Conservation (phyloP, 345 rosid genomes). For the Eucalyptus fibrosa region DNA sequence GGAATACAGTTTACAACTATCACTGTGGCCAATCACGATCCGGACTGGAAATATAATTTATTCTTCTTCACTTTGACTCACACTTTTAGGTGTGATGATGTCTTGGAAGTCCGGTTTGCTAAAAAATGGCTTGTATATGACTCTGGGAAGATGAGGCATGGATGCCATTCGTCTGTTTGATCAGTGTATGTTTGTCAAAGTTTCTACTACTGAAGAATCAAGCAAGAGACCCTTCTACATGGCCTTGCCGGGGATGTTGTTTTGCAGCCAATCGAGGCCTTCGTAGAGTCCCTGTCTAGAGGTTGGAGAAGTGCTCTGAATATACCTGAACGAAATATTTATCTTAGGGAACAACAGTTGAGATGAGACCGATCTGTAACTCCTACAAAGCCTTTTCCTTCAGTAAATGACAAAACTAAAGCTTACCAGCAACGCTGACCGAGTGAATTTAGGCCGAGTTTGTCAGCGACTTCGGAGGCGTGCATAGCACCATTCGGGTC, state of each 20-base stretch:
- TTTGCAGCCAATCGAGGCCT: slow-evolving; percentile 54
- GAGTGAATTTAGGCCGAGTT: slow-evolving; percentile 45
- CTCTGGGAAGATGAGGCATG: neutral
- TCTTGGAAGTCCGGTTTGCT: neutral
- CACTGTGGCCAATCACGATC: neutral
- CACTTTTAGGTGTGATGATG: neutral
- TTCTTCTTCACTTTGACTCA: neutral
- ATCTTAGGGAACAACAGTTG: neutral
- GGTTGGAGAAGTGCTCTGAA: slow-evolving; percentile 41
- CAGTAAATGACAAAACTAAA: neutral
- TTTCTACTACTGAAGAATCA: neutral
- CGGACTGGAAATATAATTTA: neutral
- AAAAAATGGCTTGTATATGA: neutral
- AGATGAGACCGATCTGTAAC: neutral
- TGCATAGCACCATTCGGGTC: slow-evolving; percentile 34
- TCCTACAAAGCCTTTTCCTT: neutral
- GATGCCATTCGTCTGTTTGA: neutral
- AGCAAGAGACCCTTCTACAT: neutral
- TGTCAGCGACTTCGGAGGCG: slow-evolving; percentile 32
- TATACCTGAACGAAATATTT: neutral
- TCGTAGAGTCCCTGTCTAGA: slow-evolving; percentile 43
- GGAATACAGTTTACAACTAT: neutral
- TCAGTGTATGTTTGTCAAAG: neutral
- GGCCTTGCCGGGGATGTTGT: slow-evolving; percentile 9
- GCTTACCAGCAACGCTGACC: slow-evolving; percentile 35